Evolutionary conservation across 208 protist genomes (phyloP).

Genomic region (Acanthamoeba castellanii): DNA sequence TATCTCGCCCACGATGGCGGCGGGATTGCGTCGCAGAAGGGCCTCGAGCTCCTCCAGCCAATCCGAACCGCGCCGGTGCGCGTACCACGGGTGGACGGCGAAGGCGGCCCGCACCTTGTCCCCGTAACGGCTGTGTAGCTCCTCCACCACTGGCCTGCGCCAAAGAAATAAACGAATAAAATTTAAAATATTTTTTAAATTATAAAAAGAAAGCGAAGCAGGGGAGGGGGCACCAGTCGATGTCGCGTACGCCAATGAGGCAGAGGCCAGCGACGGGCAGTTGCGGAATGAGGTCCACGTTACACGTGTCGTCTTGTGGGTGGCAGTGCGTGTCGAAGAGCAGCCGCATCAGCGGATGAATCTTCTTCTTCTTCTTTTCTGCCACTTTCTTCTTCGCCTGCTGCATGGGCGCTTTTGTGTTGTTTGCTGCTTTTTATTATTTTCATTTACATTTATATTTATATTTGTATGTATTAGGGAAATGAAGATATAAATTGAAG

Average conservation of each 20-base stretch:
- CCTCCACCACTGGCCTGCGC: slow-evolving; percentile 57
- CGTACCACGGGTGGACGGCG: slow-evolving; percentile 61
- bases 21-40: neutral
- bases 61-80: neutral
- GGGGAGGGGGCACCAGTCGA: slow-evolving; percentile 1
- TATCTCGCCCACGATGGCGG: slow-evolving; percentile 67
- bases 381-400: neutral
- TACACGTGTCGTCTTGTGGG: slow-evolving; percentile 14
- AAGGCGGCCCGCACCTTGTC: slow-evolving; percentile 40
- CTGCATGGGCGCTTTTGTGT: neutral
- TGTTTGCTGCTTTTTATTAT: neutral
- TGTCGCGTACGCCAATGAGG: slow-evolving; percentile 47
- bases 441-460: neutral
- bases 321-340: slow-evolving; percentile 74
- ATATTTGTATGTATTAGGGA: no score
- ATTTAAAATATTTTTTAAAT: slow-evolving; percentile 2
- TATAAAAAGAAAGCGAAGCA: neutral
- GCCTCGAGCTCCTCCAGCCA: slow-evolving; percentile 61
- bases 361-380: neutral
- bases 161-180: neutral
- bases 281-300: neutral
- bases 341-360: neutral
- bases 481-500: no score
- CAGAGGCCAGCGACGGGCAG: slow-evolving; percentile 31
- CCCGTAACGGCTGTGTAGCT: neutral